Base-by-base conservation (phyloP, 768 basidiomycete genomes). In the Termitomyces sp. region DNA sequence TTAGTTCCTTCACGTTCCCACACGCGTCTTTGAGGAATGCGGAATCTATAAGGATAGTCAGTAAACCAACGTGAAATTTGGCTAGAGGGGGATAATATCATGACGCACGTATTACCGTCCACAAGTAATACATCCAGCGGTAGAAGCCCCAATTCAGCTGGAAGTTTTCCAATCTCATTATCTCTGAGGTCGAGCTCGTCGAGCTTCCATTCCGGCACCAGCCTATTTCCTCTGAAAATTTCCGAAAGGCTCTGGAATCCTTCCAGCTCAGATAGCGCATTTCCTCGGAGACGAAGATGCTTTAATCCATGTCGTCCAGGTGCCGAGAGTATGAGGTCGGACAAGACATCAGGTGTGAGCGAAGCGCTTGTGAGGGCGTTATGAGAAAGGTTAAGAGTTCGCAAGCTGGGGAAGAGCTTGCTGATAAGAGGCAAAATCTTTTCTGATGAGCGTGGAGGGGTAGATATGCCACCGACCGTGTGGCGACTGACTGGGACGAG, bases 1-100 rank as follows among this genome's bases (percentile, higher is more conserved):
- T 89, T 92, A 20, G 91, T 92, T 2, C 91, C 92, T 68, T 94
- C 92, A 50, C 91, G 79, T 70, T 94, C 92, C 92, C 92, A 94
- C 10, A 94, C 86, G 25, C 87, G 79, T 63, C 92, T 79, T 60
- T 87, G 85, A 0, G 92, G 92, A 20, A 92, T 86, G 34, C 92
- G 87, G 78, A 94, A 94, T 14, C 91, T 92, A 37, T 49, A 32
- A 54, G 36, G 56, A 14, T 31, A 34, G 29, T 43, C 4, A 48
- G 7, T 17, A 43, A 42, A 54, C 57, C 38, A 63, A 49, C 6
- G 17, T 31, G 42, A 47, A 54, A 53, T 14, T 55, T 8, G n/a
- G 36, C 46, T 10, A 50, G 64, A 37, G 17, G 37, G 46, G 47
- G 14, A 40, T 5, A 14, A 53, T 59, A 48, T 53, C 5, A 25